Evolutionary conservation across 345 rosid species (phyloP), one percentile per base, ranked within the genome.

Genomic region (Corymbia maculata): DNA sequence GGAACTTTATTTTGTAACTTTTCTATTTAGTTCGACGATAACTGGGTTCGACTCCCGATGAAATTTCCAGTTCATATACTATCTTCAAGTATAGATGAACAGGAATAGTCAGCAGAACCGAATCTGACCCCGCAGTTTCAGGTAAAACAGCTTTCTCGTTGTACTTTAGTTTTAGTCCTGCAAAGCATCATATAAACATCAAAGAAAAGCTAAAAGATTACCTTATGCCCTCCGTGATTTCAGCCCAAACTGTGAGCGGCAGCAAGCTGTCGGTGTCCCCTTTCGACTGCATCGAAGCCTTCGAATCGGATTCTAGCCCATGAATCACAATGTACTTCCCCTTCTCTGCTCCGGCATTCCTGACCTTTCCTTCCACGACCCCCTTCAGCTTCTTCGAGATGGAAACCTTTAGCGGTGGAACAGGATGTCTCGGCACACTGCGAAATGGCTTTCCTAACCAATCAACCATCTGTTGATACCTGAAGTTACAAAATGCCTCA

Each of bases 291-390:
- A 96, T 96, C 51, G 98, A 96, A 57, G 99, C 99, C 93, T 96
- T 93, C 22, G 99, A 97, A 92, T 94, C 99, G n/a, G 98, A 96
- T 90, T 96, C 96, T 90, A 96, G 94, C 85, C 99, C 99, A 90
- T 97, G 98, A 90, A 97, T 94, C 90, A 96, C 98, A 79, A 96
- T 86, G 90, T 93, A 97, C 91, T 94, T 96, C 88, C 98, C 99
- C 89, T 92, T 95, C 90, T 94, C 94, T 11, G 85, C 96, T 53
- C 98, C 99, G 61, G 97, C 98, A 11, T 86, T 93, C 87, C 28
- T 94, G 66, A 94, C 97, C 90, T 97, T 97, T 12, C 89, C 94
- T 87, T 94, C 98, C 45, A 96, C 96, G 85, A 92, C 89, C 89
- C 94, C 98, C 94, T 96, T 96, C 90, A 96, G 45, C 93, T 92